Conservation (phyloP, 352 stramenopile species). For the Phytophthora podocarpi region DNA sequence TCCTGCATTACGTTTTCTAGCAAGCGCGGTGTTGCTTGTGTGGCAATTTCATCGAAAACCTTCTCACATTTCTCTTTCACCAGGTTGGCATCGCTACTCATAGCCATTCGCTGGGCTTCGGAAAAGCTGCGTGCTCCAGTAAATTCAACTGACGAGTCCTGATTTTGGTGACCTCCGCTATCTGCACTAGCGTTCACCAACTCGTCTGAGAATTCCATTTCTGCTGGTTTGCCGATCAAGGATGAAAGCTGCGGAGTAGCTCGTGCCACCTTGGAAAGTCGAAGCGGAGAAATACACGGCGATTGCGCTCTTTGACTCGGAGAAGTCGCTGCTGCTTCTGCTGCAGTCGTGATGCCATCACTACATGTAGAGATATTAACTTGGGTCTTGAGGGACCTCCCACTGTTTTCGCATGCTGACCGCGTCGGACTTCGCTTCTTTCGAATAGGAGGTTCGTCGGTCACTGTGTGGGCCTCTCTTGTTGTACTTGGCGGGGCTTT, state of each 20-base stretch:
- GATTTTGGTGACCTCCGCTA: neutral
- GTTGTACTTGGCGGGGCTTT: neutral
- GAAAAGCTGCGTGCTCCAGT: slow-evolving; percentile 47
- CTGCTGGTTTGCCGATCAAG: neutral
- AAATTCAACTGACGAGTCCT: slow-evolving; percentile 24
- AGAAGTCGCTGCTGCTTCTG: neutral
- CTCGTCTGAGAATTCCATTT: neutral
- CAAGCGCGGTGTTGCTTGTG: slow-evolving; percentile 25
- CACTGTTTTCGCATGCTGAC: slow-evolving; percentile 18
- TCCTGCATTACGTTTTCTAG: neutral
- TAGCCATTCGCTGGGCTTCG: slow-evolving; percentile 41
- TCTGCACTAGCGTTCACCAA: neutral
- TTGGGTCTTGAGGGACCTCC: neutral
- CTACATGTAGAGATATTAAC: neutral
- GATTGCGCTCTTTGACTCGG: slow-evolving; percentile 7
- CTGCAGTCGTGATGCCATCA: neutral
- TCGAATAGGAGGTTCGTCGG: neutral
- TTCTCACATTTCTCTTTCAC: slow-evolving; percentile 15
- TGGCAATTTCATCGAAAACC: slow-evolving; percentile 19
- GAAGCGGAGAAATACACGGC: slow-evolving; percentile 16
- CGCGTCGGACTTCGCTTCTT: slow-evolving; percentile 14
- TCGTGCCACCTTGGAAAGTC: slow-evolving; percentile 1
- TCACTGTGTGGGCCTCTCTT: neutral
- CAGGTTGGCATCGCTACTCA: slow-evolving; percentile 14
- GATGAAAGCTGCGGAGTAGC: slow-evolving; percentile 21